Base-by-base conservation (phyloP, 148 eudicot genomes). In the Rhododendron kiyosumense region DNA sequence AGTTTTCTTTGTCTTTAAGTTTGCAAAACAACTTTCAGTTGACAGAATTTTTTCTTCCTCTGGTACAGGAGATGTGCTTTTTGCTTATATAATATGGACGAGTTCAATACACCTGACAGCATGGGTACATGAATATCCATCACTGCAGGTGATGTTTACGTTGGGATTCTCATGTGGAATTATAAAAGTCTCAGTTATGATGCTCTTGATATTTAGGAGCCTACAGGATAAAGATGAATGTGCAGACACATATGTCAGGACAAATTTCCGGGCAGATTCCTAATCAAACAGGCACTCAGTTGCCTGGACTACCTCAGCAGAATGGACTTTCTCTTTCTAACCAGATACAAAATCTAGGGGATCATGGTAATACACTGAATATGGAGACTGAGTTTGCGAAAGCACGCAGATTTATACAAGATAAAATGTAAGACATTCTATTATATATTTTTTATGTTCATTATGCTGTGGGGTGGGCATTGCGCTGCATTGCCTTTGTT, bases 261-360 rank as follows among this genome's bases (percentile, higher is more conserved):
- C 94, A 94, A 88, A 87, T 94, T 38, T 87, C 97, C 52, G 92
- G 94, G 46, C 98, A 92, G 93, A 93, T 89, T 65, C 89, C 90
- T 80, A 93, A 89, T 86, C 97, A 92, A 91, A 79, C 91, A 86
- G 89, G 92, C 54, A 85, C 89, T 83, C 92, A 86, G 85, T 78
- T 90, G 86, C 84, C 91, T 85, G 92, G 92, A 82, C 77, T 91
- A 22, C 92, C 90, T 38, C 94, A 89, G 86, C 94, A 87, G 88
- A 93, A 93, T 89, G 96, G 92, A 84, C 90, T 86, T 87, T 65
- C 88, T 49, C 71, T 89, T 84, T 91, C 91, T 71, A 83, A 87
- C 74, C 93, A 88, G 82, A 86, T 92, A 88, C 98, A 88, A 76
- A 89, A 88, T 89, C 84, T 90, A 67, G 89, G 90, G 51, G 93